phyloP scores from a whole-genome alignment of 108 stramenopile species.

The Aurantiochytrium sp. region DNA sequence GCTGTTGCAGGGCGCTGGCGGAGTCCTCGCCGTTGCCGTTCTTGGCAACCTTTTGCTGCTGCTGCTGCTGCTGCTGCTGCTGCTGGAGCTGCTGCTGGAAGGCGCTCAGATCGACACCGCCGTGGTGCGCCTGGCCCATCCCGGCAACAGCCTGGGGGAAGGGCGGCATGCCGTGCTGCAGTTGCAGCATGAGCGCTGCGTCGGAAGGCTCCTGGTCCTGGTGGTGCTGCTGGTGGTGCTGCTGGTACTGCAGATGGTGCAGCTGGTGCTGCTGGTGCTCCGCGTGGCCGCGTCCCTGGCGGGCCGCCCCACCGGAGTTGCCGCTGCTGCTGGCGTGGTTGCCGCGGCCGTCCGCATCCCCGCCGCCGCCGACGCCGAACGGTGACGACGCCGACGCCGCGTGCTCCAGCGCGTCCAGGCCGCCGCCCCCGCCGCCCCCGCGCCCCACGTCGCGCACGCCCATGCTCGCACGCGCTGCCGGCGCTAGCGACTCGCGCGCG shows the following conservation, averaged over 20 bases:
- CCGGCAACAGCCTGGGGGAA: background rate
- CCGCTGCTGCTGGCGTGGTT: no score
- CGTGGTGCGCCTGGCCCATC: background rate
- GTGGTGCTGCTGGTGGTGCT: background rate
- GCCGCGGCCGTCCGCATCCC: no score
- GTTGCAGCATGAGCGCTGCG: conserved; percentile 1
- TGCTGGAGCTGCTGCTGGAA: background rate
- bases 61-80: background rate
- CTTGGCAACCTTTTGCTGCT: background rate
- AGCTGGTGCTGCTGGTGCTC: background rate
- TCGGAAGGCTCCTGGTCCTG: conserved; percentile 3
- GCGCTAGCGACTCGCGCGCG: no score
- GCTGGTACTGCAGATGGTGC: background rate
- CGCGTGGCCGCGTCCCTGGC: no score
- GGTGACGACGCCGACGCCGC: no score
- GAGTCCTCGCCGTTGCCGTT: background rate
- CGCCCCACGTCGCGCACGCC: no score
- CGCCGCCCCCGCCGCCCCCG: no score
- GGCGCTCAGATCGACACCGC: background rate
- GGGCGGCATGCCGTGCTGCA: background rate
- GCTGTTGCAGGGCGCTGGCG: background rate
- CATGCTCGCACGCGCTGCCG: no score
- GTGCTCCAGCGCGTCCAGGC: no score
- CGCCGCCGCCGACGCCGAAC: no score
- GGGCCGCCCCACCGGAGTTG: no score